A percentile compares a stretch with the other conserved stretches of the same genome.
These are phyloP conservation scores for Nepenthes gracilis DNA, from an alignment of 148 eudicot species.

Conservation along the genomic window DNA sequence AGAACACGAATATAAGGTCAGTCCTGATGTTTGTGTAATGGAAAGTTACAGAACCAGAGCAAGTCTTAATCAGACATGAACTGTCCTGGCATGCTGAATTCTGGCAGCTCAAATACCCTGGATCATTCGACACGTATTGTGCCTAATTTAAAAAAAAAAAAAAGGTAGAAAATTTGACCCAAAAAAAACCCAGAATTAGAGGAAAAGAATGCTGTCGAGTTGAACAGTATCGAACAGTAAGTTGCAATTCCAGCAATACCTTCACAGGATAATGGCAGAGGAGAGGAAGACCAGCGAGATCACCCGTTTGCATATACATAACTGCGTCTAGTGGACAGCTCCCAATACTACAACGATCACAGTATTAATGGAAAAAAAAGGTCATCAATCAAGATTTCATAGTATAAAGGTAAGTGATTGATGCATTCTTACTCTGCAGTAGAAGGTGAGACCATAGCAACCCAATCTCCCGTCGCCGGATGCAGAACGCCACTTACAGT, in stretches of 20 bases:
- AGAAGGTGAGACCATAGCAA: slow-evolving; percentile 79
- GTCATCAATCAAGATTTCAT: neutral
- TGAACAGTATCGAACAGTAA: neutral
- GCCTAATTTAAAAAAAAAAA: slow-evolving; percentile 28
- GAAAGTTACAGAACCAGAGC: slow-evolving; percentile 51
- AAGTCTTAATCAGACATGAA: slow-evolving; percentile 35
- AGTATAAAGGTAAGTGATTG: neutral
- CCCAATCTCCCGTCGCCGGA: slow-evolving; percentile 48
- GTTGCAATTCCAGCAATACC: slow-evolving; percentile 21
- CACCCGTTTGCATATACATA: slow-evolving; percentile 62
- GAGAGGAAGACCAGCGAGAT: slow-evolving; percentile 62
- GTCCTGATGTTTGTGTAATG: slow-evolving; percentile 77
- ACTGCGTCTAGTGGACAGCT: slow-evolving; percentile 34
- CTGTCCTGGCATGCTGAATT: slow-evolving; percentile 41
- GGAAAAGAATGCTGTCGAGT: neutral
- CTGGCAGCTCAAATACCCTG: slow-evolving; percentile 49
- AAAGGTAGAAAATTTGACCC: neutral
- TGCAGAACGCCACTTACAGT: slow-evolving; percentile 42
- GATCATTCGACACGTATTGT: slow-evolving; percentile 51
- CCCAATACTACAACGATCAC: slow-evolving; percentile 28
- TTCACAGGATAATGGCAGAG: slow-evolving; percentile 93
- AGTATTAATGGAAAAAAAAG: neutral
- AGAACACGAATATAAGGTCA: slow-evolving; percentile 64
- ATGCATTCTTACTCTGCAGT: slow-evolving; percentile 29
- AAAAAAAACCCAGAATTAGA: neutral